A percentile compares a stretch with the other conserved stretches of the same genome.
Evolutionary conservation across 257 asterid species (phyloP).

Genomic region (Penstemon barbatus): DNA sequence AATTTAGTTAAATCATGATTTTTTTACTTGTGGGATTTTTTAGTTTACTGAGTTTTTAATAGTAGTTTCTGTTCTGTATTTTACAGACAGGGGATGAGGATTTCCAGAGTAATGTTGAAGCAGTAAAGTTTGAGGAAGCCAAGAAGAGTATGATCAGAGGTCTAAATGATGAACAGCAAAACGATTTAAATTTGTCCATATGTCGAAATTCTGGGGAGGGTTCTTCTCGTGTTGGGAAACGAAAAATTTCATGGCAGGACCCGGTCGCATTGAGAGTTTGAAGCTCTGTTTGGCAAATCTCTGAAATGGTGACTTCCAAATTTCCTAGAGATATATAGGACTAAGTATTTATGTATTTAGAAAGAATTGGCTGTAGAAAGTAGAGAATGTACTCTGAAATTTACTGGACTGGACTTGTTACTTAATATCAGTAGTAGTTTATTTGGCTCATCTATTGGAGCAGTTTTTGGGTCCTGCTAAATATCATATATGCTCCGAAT

Average conservation of each 20-base stretch:
- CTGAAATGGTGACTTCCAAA: not conserved
- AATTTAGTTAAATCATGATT: not conserved
- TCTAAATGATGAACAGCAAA: slow-evolving; percentile 61
- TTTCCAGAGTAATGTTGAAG: slow-evolving; percentile 35
- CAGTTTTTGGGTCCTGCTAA: no score
- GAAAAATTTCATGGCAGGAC: slow-evolving; percentile 93
- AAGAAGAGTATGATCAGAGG: slow-evolving; percentile 46
- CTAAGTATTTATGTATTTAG: slow-evolving; percentile 2
- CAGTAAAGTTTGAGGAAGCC: slow-evolving; percentile 46
- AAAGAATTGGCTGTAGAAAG: slow-evolving; percentile 15
- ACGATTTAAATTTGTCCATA: slow-evolving; percentile 57
- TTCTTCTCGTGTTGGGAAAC: slow-evolving; percentile 64
- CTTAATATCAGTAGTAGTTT: slow-evolving; percentile 9
- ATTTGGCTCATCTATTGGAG: not conserved
- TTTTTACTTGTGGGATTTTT: slow-evolving; percentile 4
- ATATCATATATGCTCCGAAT: no score
- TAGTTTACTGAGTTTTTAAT: not conserved
- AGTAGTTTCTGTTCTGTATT: not conserved
- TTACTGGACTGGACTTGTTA: slow-evolving; percentile 15
- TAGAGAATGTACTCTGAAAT: slow-evolving; percentile 3
- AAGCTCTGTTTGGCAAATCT: slow-evolving; percentile 4
- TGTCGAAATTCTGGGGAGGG: slow-evolving; percentile 82
- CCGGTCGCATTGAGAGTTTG: slow-evolving; percentile 86
- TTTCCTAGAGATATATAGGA: not conserved
- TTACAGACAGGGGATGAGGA: slow-evolving; percentile 76